Base-by-base conservation (phyloP, 225 moss, liverwort and hornwort species). In the Pseudisothecium myosuroides region DNA sequence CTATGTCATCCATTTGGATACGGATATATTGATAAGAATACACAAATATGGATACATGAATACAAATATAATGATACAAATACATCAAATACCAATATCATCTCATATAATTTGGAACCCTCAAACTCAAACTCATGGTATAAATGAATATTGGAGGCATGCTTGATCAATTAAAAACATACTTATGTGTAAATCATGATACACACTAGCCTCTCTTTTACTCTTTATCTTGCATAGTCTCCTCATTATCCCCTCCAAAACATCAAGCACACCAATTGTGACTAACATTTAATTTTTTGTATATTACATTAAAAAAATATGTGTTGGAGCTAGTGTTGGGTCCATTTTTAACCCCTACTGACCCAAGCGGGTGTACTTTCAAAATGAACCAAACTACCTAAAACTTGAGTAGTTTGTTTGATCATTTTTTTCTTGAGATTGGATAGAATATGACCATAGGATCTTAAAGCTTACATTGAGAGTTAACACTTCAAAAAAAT, bases 201-300 rank as follows among this genome's bases (percentile, higher is more conserved):
- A 34, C 3, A 10, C 18, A 12, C 37, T 67, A 37, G 67, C n/a
- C 21, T n/a, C n/a, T n/a, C n/a, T n/a, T n/a, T n/a, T n/a, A n/a
- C 21, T 37, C 37, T 66, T 37, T 18, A 5, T 37, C 19, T 37
- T 37, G 11, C 4, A 67, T 37, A 2, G 8, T 31, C 4, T 31
- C 16, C 4, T 31, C 5, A 64, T 31, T 64, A 32, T 64, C 4
- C 17, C 9, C 5, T 64, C 62, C 31, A 64, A 32, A 64, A 64
- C 5, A 32, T 0, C 0, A n/a, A 0, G 12, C 7, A 68, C n/a
- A 22, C 12, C 21, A 67, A 11, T 12, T 4, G 21, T 67, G 20
- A 21, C 0, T n/a, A 2, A n/a, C 2, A n/a, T 22, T n/a, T n/a
- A n/a, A 6, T 22, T n/a, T 36, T n/a, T 66, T n/a, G 6, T 12